Percentiles rank a stretch among this genome's conserved stretches.
phyloP scores from a whole-genome alignment of 345 rosid species.

The sweet orange (Citrus sinensis) region DNA sequence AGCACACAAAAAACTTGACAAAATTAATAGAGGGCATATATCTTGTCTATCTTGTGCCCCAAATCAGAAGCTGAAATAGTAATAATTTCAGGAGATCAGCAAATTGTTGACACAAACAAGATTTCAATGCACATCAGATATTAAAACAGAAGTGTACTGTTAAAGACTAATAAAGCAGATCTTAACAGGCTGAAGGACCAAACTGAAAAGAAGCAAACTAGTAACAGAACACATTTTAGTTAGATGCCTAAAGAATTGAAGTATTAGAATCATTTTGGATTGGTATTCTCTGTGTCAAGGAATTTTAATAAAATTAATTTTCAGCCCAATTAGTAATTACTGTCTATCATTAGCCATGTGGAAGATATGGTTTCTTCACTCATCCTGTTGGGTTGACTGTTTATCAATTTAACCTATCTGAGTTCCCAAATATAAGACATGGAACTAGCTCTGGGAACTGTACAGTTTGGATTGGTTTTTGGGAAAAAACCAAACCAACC shows the following conservation, averaged over 20 bases:
- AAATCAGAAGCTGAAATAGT: background rate
- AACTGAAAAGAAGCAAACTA: background rate
- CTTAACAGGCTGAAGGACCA: background rate
- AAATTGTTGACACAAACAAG: background rate
- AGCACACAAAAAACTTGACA: background rate
- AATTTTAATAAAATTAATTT: slow-evolving; percentile 4
- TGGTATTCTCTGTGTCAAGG: background rate
- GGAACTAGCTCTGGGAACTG: background rate
- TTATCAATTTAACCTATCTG: background rate
- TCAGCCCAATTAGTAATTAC: background rate
- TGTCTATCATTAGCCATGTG: background rate
- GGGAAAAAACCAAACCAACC: no score
- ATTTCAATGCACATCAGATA: background rate
- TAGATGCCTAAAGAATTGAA: background rate
- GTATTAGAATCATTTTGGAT: background rate
- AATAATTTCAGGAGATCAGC: background rate
- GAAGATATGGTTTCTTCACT: background rate
- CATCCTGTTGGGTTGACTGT: background rate
- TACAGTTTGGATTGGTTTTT: no score
- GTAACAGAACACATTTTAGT: background rate
- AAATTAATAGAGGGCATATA: background rate
- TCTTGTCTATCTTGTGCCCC: background rate
- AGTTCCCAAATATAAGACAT: background rate
- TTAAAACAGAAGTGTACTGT: background rate
- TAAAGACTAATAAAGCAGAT: background rate